Evolutionary conservation across 1,284 basidiomycete genomes (phyloP), one percentile per base, ranked within the genome.

Genomic region (Apiotrichum akiyoshidainum): DNA sequence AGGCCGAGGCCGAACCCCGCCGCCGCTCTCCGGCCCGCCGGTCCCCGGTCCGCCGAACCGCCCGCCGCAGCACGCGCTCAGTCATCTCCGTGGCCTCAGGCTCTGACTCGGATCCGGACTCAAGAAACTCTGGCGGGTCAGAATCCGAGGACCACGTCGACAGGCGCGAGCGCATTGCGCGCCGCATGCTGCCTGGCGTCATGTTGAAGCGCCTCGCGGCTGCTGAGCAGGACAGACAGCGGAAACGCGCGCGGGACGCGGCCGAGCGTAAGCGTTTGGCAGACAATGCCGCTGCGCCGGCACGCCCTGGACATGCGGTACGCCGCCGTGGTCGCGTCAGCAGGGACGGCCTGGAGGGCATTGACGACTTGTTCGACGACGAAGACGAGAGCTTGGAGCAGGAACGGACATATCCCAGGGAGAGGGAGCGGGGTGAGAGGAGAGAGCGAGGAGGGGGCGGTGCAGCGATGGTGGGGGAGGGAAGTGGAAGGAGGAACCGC

Each of bases 111-210:
- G 55, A 46, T 41, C 14, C 41, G 33, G 42, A 42, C 7, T 52
- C 50, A 12, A 31, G 12, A 3, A 11, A 47, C 12, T 56, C 60
- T 44, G 35, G 50, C 45, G 21, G 21, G 45, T 33, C 52, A 10
- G 45, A 22, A 16, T 35, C 48, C 14, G 48, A 22, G 40, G 16
- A 17, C 17, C 52, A 52, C 0, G 41, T 46, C 3, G 71, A 72
- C 55, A 60, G 52, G 19, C 58, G 73, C 16, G 53, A 68, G 17
- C 67, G 63, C 17, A 74, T 75, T 17, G 75, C 75, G 6, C 47
- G 68, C 16, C 61, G 72, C 2, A 74, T 77, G 73, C 59, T 77
- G 37, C 75, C 75, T 8, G 69, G 66, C 17, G 70, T 63, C 1
- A 72, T 77, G 72, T 65, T 75, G 5, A 66, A 67, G 37, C 61